phyloP scores from a whole-genome alignment of 2,329 filamentous ascomycete species.

The Penicillium sp. region DNA sequence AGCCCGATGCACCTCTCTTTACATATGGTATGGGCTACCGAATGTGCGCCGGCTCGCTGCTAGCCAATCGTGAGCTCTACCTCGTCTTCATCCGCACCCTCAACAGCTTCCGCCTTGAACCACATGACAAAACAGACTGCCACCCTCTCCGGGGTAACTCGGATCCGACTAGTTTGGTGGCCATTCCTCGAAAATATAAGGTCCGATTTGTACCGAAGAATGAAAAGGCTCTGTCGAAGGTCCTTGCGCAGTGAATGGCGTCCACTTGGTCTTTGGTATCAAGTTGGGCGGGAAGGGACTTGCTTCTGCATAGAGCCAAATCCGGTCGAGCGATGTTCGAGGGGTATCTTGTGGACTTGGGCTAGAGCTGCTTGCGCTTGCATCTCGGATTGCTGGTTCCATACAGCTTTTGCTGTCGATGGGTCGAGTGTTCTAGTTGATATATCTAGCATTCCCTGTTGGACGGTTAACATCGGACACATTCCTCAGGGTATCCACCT shows the following conservation, averaged over 20 bases:
- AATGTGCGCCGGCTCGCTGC: constrained; percentile 65
- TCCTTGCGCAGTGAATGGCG: constrained; percentile 32
- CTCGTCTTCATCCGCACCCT: constrained; percentile 63
- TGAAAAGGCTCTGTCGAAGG: constrained; percentile 45
- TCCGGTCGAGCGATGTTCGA: not conserved
- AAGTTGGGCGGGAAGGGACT: not conserved
- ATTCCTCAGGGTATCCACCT: not conserved
- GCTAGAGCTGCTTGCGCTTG: not conserved
- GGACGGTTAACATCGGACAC: not conserved
- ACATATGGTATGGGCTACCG: constrained; percentile 66
- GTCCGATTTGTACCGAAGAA: constrained; percentile 60
- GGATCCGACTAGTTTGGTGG: constrained; percentile 63
- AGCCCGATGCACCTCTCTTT: constrained; percentile 64
- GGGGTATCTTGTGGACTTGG: not conserved
- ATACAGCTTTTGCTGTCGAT: not conserved
- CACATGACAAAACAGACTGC: constrained; percentile 55
- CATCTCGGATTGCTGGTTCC: not conserved
- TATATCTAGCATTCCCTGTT: not conserved
- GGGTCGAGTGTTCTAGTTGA: not conserved
- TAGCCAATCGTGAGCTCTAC: constrained; percentile 66
- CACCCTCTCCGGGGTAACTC: constrained; percentile 61
- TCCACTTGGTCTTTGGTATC: not conserved
- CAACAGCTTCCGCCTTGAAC: constrained; percentile 60
- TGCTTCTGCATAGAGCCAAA: constrained; percentile 1
- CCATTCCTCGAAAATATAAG: constrained; percentile 59